A percentile compares a stretch with the other conserved stretches of the same genome.
phyloP scores from a whole-genome alignment of 345 rosid genomes.

The Nephelium lappaceum region DNA sequence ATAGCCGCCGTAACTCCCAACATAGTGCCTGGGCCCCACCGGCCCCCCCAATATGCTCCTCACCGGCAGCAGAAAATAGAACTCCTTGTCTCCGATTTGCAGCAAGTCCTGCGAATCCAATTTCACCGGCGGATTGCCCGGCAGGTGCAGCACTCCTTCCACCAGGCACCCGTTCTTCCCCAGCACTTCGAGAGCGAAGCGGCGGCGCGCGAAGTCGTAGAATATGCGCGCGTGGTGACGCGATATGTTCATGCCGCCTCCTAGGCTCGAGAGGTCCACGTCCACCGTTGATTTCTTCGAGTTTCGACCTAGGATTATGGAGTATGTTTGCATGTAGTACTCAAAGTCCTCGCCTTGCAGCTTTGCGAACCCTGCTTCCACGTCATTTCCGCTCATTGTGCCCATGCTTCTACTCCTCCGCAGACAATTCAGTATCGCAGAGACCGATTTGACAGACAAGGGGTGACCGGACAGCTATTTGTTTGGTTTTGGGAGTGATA shows the following conservation, averaged over 20 bases:
- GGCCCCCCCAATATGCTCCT: constrained; percentile 84
- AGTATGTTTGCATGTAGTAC: constrained; percentile 97
- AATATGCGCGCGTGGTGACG: constrained; percentile 94
- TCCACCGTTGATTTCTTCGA: constrained; percentile 95
- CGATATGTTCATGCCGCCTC: constrained; percentile 98
- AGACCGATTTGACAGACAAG: not conserved
- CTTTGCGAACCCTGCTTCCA: constrained; percentile 97
- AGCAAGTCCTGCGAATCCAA: constrained; percentile 92
- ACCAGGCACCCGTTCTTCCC: constrained; percentile 97
- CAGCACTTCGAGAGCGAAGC: constrained; percentile 95
- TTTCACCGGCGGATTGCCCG: constrained; percentile 89
- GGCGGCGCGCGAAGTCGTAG: constrained; percentile 96
- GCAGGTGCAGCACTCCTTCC: constrained; percentile 97
- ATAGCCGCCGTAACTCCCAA: constrained; percentile 50
- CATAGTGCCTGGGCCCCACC: constrained; percentile 69
- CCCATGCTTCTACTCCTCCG: constrained; percentile 32
- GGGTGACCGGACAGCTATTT: not conserved
- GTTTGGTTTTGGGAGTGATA: not conserved
- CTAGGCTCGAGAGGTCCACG: constrained; percentile 91
- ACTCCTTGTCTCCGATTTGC: constrained; percentile 95
- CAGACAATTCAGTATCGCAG: not conserved
- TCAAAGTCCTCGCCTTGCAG: constrained; percentile 98
- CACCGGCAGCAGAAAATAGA: constrained; percentile 85
- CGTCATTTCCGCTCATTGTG: constrained; percentile 71
- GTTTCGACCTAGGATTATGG: constrained; percentile 90